Evolutionary conservation across 257 asterid genomes (phyloP), one percentile per base, ranked within the genome.

Genomic region (Cordia subcordata): DNA sequence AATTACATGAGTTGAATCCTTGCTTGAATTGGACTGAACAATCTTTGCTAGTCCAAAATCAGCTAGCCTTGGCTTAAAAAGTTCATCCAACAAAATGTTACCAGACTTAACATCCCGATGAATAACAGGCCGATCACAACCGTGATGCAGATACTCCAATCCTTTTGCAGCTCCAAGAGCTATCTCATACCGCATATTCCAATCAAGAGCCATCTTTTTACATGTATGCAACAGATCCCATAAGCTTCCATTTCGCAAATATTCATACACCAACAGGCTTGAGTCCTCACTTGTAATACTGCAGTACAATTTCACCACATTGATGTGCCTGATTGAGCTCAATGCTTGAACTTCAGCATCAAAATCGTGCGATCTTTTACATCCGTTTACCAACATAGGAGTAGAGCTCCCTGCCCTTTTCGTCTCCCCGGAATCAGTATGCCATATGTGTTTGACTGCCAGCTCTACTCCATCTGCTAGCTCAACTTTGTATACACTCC

Each of bases 61-160:
- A 0, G 98, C 96, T 17, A 92, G 85, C 47, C 88, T 59, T 1
- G 98, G 98, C 74, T 86, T 82, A 63, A 85, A 21, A 18, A 68
- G 53, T 57, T 85, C 95, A 40, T 92, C 98, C 72, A 92, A 65
- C 52, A 92, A 67, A n/a, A 92, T 92, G 63, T 92, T 92, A 72
- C 98, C 88, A 4, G 98, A 92, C 75, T 92, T 92, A 1, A 92
- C 95, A 62, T 92, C 98, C 2, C 98, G 81, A 63, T 92, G 98
- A 65, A 88, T 73, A 46, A 92, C 72, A 9, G 95, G 90, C n/a
- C 76, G 62, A 14, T 82, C 90, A 1, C 84, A 84, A 0, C 85
- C 87, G 19, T 92, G 98, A 70, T 92, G 98, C 66, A 92, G 65
- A 60, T 92, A 92, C 85, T 86, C 98, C 64, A 92, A 53, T 17